Evolutionary conservation across 257 asterid species (phyloP).

Genomic region (Galeopsis tetrahit): DNA sequence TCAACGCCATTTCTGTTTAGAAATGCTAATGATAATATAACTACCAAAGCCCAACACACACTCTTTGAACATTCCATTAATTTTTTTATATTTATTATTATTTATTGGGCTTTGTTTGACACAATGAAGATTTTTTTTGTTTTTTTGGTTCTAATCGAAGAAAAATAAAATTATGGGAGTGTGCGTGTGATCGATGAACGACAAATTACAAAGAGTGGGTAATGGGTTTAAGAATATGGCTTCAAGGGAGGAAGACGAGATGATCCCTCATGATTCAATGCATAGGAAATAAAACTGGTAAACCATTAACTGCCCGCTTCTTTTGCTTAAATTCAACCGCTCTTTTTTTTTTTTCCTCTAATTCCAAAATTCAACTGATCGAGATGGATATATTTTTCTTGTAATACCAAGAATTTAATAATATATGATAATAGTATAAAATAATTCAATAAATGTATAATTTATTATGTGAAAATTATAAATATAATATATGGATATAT

Average conservation of each 20-base stretch:
- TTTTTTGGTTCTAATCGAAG: neutral
- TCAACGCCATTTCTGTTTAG: neutral
- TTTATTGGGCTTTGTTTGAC: slow-evolving; percentile 1
- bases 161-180: neutral
- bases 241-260: neutral
- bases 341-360: neutral
- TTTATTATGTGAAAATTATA: no score
- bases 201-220: neutral
- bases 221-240: slow-evolving; percentile 10
- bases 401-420: no score
- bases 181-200: neutral
- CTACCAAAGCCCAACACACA: slow-evolving; percentile 8
- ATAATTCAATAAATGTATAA: no score
- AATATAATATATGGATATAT: no score
- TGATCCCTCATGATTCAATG: neutral
- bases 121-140: neutral
- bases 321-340: neutral
- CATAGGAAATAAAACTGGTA: neutral
- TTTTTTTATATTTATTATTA: no score
- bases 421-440: no score
- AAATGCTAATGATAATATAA: neutral
- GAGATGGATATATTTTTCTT: no score
- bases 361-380: neutral
- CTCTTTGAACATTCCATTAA: neutral
- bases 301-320: neutral